A percentile compares a stretch with the other conserved stretches of the same genome.
These are phyloP conservation scores for Xylogone sp. DNA, from an alignment of 2,329 filamentous ascomycete species.

Conservation along the genomic window DNA sequence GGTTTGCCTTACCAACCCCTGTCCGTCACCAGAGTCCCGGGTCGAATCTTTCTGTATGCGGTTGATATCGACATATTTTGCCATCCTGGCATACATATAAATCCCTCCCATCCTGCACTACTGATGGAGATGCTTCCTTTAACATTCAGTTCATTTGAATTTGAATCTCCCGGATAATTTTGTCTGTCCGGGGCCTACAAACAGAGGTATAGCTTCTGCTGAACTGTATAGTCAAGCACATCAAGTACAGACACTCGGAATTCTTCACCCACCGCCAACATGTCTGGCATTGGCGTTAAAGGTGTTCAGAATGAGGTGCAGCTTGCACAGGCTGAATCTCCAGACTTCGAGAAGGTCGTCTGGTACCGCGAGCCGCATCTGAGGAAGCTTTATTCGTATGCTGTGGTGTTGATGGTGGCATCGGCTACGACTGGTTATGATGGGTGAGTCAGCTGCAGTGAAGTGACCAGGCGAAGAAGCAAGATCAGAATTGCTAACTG, in stretches of 20 bases:
- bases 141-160: not conserved
- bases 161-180: not conserved
- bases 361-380: conserved; percentile 56
- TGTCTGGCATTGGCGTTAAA: conserved; percentile 2
- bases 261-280: not conserved
- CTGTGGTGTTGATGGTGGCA: conserved; percentile 51
- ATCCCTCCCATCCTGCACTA: not conserved
- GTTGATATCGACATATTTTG: not conserved
- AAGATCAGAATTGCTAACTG: conserved; percentile 20
- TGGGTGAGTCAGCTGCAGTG: conserved; percentile 32
- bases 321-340: conserved; percentile 39
- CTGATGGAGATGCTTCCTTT: not conserved
- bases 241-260: too few relatives aligned
- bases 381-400: conserved; percentile 50
- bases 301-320: conserved; percentile 29
- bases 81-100: not conserved
- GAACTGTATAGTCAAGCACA: too few relatives aligned
- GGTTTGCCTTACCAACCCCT: not conserved
- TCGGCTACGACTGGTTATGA: conserved; percentile 62
- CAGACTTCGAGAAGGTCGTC: conserved; percentile 49
- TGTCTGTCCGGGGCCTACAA: not conserved
- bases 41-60: not conserved
- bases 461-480: not conserved
- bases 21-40: not conserved
- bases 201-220: not conserved